Evolutionary conservation across 108 stramenopile genomes (phyloP).

Genomic region (Conticribra weissflogii): DNA sequence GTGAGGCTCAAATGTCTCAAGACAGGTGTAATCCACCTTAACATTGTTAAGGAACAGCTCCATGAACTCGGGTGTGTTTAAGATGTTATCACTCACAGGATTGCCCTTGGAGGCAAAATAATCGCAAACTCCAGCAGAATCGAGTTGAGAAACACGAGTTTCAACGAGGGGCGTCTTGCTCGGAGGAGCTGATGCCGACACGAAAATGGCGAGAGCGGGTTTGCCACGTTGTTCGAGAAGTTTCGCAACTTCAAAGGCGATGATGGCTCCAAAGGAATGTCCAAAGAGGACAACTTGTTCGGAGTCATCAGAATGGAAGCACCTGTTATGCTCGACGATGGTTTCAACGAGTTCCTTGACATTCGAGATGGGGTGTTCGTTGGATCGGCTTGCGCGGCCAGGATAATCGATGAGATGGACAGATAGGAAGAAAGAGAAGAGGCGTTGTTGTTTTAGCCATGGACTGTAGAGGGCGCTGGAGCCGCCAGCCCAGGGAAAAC

Average conservation of each 20-base stretch:
- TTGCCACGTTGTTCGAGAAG: slow-evolving; percentile 8
- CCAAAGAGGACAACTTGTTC: slow-evolving; percentile 14
- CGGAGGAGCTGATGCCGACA: slow-evolving; percentile 10
- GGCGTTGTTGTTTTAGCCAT: neutral
- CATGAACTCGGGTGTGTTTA: slow-evolving; percentile 18
- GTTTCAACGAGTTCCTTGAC: neutral
- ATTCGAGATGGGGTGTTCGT: neutral
- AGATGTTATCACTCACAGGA: slow-evolving; percentile 5
- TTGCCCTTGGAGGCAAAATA: slow-evolving; percentile 24
- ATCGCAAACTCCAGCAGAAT: slow-evolving; percentile 3
- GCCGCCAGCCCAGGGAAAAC: slow-evolving; percentile 20
- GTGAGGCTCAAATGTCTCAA: slow-evolving; percentile 9
- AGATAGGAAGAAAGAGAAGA: neutral
- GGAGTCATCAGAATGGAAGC: neutral
- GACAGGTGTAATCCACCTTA: slow-evolving; percentile 8
- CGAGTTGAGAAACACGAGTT: slow-evolving; percentile 7
- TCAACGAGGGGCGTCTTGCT: slow-evolving; percentile 9
- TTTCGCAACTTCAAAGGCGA: slow-evolving; percentile 14
- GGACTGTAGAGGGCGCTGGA: slow-evolving; percentile 2
- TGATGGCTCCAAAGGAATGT: slow-evolving; percentile 20
- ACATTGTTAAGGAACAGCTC: slow-evolving; percentile 13
- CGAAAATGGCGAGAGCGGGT: slow-evolving; percentile 6
- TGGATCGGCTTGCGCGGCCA: neutral
- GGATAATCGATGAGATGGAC: slow-evolving; percentile 3
- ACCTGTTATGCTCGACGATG: neutral